These are phyloP conservation scores for Neurospora sp. DNA, from an alignment of 495 filamentous ascomycete genomes.

Conservation along the genomic window DNA sequence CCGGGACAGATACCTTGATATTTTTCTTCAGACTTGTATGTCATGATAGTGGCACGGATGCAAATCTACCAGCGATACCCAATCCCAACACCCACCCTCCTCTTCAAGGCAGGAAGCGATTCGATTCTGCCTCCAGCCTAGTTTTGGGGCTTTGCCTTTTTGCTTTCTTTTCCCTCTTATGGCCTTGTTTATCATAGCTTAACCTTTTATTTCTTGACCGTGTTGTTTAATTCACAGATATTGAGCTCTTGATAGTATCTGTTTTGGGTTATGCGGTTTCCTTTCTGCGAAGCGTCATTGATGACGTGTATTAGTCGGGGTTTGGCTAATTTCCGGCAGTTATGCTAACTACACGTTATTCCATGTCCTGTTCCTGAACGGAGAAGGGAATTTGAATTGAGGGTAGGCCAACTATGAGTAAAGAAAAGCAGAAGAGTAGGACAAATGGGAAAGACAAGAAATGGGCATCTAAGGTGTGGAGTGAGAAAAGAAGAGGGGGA, in stretches of 20 bases:
- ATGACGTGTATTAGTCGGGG: neutral
- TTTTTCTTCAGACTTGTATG: neutral
- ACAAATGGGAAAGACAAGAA: neutral
- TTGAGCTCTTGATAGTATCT: neutral
- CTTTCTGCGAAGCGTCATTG: neutral
- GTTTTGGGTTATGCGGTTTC: neutral
- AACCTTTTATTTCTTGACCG: neutral
- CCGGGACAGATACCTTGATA: neutral
- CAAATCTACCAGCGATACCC: neutral
- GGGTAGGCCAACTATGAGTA: neutral
- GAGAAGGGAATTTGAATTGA: neutral
- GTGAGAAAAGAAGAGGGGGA: neutral
- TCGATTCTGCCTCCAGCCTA: neutral
- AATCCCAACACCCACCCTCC: neutral
- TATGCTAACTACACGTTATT: neutral
- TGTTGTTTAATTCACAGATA: neutral
- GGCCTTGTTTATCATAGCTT: neutral
- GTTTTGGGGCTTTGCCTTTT: neutral
- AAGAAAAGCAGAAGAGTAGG: neutral
- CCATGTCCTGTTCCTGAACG: neutral
- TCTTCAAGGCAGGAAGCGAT: neutral
- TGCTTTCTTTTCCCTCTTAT: neutral
- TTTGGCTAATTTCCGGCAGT: neutral
- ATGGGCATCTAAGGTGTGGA: neutral
- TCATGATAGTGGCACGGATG: neutral